Conservation (phyloP, 129 eudicot species). For the Dittrichia graveolens region DNA sequence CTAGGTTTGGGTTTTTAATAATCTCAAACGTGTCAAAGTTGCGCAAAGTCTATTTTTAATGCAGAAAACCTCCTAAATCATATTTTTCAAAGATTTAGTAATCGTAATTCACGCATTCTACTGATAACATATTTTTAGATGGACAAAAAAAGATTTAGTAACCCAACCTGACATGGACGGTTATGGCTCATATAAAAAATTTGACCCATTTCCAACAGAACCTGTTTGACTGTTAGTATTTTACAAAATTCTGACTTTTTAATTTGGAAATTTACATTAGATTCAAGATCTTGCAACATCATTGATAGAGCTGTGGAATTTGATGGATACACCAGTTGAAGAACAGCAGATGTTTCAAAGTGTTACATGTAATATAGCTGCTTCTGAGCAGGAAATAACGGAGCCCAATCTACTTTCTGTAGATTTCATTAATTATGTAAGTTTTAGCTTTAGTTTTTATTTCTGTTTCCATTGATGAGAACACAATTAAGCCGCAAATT, state of each 20-base stretch:
- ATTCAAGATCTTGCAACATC: conserved; percentile 83
- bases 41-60: background rate
- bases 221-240: background rate
- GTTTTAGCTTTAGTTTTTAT: conserved; percentile 38
- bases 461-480: background rate
- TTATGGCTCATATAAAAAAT: background rate
- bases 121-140: too few relatives aligned
- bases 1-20: background rate
- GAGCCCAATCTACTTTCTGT: conserved; percentile 65
- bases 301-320: conserved; percentile 71
- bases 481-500: background rate
- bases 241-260: background rate
- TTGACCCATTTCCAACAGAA: background rate
- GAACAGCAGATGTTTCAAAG: conserved; percentile 79
- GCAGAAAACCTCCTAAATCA: background rate
- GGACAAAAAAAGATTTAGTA: too few relatives aligned
- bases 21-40: background rate
- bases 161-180: too few relatives aligned
- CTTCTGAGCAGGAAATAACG: conserved; percentile 73
- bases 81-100: background rate
- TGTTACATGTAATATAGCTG: conserved; percentile 72
- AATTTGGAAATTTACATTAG: conserved; percentile 33
- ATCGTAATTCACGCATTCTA: background rate
- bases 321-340: conserved; percentile 80
- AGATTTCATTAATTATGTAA: conserved; percentile 63